Conservation (phyloP, 2,329 filamentous ascomycete genomes). For the Ilyonectria sp. region DNA sequence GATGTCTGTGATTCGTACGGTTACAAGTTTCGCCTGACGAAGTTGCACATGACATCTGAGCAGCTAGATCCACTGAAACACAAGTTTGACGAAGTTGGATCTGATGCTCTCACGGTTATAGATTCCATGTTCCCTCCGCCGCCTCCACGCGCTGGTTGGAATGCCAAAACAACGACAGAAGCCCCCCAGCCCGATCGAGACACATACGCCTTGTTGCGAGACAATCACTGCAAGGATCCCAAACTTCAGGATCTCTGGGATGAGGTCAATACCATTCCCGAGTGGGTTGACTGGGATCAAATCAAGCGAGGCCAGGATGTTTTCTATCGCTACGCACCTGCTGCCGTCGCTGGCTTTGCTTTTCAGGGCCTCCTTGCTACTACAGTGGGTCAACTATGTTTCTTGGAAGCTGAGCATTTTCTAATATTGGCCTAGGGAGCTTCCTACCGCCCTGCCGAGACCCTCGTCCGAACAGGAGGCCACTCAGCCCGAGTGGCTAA, state of each 20-base stretch:
- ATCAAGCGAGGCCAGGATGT: constrained; percentile 72
- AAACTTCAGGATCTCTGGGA: constrained; percentile 61
- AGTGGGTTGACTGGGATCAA: constrained; percentile 77
- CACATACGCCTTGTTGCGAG: constrained; percentile 10
- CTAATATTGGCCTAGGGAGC: background rate
- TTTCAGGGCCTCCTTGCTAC: constrained; percentile 42
- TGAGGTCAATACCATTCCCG: constrained; percentile 69
- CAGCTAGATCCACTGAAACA: constrained; percentile 10
- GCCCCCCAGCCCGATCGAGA: constrained; percentile 11
- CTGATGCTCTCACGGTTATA: background rate
- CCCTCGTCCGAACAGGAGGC: constrained; percentile 72
- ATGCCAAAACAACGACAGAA: background rate
- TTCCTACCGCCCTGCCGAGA: constrained; percentile 66
- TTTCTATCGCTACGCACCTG: constrained; percentile 73
- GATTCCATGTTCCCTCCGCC: constrained; percentile 10
- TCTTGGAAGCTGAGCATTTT: accelerated
- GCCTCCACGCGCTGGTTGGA: constrained; percentile 14
- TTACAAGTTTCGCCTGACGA: constrained; percentile 14
- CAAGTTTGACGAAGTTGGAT: constrained; percentile 6
- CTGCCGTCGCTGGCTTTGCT: constrained; percentile 66
- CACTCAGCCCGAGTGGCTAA: constrained; percentile 70
- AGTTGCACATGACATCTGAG: constrained; percentile 2
- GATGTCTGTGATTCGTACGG: constrained; percentile 8
- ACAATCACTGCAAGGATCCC: background rate
- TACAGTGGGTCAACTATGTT: background rate